Evolutionary conservation across 768 basidiomycete species (phyloP), one percentile per base, ranked within the genome.

Genomic region (Pleurotus tuber-regium): DNA sequence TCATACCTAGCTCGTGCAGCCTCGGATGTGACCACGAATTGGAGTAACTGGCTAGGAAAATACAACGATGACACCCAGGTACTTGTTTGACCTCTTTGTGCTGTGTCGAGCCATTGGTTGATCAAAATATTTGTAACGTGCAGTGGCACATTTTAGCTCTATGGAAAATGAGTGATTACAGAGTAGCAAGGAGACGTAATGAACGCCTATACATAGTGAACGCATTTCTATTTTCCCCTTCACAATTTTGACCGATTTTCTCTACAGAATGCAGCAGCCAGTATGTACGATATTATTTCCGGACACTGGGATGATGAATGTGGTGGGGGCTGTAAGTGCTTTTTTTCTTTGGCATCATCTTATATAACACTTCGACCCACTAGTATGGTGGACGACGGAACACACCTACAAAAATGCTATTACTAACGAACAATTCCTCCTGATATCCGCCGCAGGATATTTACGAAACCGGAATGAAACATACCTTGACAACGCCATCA

Each of bases 381-480:
- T 40, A 80, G 80, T 82, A 7, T 80, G 79, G 78, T 83, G 80
- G 81, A 77, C 77, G 7, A 71, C 70, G 12, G 78, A 67, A 14
- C 75, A 77, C 56, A 75, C 70, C 0, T 82, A 82, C 67, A 83
- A 83, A 65, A 82, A 82, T 51, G 78, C 80, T 8, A 74, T 83
- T 53, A 83, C 80, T 18, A 82, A 83, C 56, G 70, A 81, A 51
- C 70, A 82, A 8, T 83, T 80, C 64, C 66, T 82, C 12, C 63
- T 75, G 26, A 68, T 73, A 4, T 81, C 80, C 3, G 79, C 80
- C 1, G 53, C 63, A 28, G 80, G 75, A 5, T 80, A 74, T 57
- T 56, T 74, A 23, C 65, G 75, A 26, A 69, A 62, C 35, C 50
- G 62, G 0, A 69, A 71, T 38, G 57, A 63, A 19, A 62, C 66